These are phyloP conservation scores for Blastobotrys apis DNA, from an alignment of 1,139 yeast species.

Conservation along the genomic window DNA sequence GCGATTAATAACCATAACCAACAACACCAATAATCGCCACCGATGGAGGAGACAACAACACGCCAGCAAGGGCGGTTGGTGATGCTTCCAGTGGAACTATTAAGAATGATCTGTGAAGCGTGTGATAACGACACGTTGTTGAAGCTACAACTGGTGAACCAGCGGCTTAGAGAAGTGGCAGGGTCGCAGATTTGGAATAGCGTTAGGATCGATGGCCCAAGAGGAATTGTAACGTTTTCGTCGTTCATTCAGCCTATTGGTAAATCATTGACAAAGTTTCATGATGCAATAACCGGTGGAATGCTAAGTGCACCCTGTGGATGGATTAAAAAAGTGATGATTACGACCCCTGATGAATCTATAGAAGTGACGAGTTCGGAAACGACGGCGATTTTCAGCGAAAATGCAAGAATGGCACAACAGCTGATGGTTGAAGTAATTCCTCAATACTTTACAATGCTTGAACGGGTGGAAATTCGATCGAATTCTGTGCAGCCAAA, in stretches of 20 bases:
- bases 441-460: conserved; percentile 11
- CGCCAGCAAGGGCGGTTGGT: no score
- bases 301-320: conserved; percentile 7
- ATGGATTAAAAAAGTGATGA: conserved; percentile 5
- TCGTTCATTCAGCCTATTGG: conserved; percentile 1
- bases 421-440: conserved; percentile 8
- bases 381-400: background rate
- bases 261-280: background rate
- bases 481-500: background rate
- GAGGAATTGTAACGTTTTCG: conserved; percentile 3
- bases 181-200: conserved; percentile 9
- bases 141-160: conserved; percentile 6
- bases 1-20: no score
- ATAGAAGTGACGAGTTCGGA: conserved; percentile 7
- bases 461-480: conserved; percentile 5
- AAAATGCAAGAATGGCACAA: conserved; percentile 2
- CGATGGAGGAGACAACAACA: no score
- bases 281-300: conserved; percentile 9
- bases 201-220: conserved; percentile 9
- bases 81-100: conserved; percentile 10
- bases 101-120: conserved; percentile 4
- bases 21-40: no score
- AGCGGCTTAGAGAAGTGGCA: conserved; percentile 4
- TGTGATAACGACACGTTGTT: conserved; percentile 9
- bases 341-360: conserved; percentile 10